These are phyloP conservation scores for Astragalus membranaceus DNA, from an alignment of 306 rosid species.

Conservation along the genomic window DNA sequence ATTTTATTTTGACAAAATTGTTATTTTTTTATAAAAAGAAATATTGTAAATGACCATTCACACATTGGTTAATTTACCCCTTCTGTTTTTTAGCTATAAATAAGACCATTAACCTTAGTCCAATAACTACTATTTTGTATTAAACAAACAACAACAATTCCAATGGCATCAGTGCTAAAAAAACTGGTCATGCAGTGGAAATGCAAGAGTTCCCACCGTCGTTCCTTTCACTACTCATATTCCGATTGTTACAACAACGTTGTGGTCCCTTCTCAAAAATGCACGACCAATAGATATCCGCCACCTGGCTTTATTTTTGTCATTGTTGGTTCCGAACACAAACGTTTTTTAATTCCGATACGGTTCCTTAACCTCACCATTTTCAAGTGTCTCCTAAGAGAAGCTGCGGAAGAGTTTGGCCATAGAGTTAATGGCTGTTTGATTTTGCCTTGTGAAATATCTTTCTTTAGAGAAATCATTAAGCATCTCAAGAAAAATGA, in stretches of 20 bases:
- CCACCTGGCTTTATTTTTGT: constrained; percentile 27
- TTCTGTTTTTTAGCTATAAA: not conserved
- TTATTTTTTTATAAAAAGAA: too few species aligned
- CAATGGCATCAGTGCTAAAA: not conserved
- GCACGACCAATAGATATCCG: not conserved
- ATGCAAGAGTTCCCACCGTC: not conserved
- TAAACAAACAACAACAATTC: not conserved
- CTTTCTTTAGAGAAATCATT: not conserved
- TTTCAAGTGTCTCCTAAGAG: constrained; percentile 13
- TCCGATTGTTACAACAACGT: not conserved
- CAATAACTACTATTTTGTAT: too few species aligned
- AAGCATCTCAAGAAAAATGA: not conserved
- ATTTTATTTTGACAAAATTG: too few species aligned
- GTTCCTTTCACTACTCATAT: not conserved
- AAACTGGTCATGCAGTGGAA: not conserved
- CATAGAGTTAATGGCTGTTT: not conserved
- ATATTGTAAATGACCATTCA: too few species aligned
- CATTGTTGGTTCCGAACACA: constrained; percentile 20
- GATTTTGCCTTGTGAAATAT: constrained; percentile 11
- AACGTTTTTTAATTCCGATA: constrained; percentile 26
- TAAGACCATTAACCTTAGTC: not conserved
- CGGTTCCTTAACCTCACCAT: constrained; percentile 36
- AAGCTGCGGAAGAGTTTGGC: constrained; percentile 36
- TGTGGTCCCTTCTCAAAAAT: not conserved
- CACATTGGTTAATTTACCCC: too few species aligned